Conservation (phyloP, 2,329 filamentous ascomycete genomes). For the Aaosphaeria arxii region DNA sequence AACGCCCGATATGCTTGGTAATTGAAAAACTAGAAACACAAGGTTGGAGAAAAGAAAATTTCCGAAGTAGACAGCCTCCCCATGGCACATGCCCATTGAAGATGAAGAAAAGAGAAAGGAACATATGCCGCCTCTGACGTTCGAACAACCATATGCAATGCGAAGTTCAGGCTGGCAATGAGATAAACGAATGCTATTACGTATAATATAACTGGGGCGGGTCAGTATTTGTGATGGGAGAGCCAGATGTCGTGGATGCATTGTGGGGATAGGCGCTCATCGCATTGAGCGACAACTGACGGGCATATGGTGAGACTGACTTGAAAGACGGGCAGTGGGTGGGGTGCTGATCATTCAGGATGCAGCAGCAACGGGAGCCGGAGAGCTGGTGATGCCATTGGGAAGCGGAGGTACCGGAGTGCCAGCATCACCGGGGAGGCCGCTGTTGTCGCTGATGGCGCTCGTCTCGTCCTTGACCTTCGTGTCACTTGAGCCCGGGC, state of each 20-base stretch:
- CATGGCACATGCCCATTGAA: background rate
- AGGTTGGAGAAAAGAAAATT: background rate
- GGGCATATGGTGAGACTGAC: background rate
- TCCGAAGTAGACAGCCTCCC: background rate
- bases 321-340: background rate
- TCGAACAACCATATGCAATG: too few species aligned
- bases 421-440: slow-evolving; percentile 46
- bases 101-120: too few species aligned
- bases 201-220: too few species aligned
- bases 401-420: slow-evolving; percentile 43
- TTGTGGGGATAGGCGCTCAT: too few species aligned
- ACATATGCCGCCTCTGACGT: too few species aligned
- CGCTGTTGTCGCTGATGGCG: slow-evolving; percentile 60
- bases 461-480: slow-evolving; percentile 59
- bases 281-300: background rate
- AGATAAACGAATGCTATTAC: too few species aligned
- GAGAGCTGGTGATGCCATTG: slow-evolving; percentile 49
- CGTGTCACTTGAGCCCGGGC: slow-evolving; percentile 53
- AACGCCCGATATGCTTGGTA: background rate
- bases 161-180: too few species aligned
- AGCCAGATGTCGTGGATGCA: too few species aligned
- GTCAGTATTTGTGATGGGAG: too few species aligned
- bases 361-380: slow-evolving; percentile 39
- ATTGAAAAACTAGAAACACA: background rate
- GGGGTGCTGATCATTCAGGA: background rate